Conservation (phyloP, 2,329 filamentous ascomycete species). For the Sclerotinia spermophila region DNA sequence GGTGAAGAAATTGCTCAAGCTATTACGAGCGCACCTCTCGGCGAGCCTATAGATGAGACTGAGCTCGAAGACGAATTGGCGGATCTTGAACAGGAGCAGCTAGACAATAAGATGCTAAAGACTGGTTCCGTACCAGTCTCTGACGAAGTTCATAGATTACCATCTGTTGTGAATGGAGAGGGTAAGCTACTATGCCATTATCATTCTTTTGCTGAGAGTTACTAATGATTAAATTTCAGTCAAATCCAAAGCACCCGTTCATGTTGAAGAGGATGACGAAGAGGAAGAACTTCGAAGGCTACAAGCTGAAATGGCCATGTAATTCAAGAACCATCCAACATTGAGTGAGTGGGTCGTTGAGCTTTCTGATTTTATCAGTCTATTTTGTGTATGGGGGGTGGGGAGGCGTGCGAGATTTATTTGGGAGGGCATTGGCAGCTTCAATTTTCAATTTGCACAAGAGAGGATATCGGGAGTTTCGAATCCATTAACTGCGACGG, state of each 20-base stretch:
- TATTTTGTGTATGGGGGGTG: constrained; percentile 22
- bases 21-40: constrained; percentile 68
- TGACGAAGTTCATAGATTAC: constrained; percentile 74
- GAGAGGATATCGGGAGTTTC: constrained; percentile 21
- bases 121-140: constrained; percentile 80
- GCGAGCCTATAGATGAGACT: constrained; percentile 73
- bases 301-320: constrained; percentile 98
- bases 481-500: constrained; percentile 24
- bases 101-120: constrained; percentile 91
- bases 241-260: constrained; percentile 48
- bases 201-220: neutral
- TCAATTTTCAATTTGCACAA: constrained; percentile 23
- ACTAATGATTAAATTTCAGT: constrained; percentile 39
- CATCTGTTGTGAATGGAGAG: constrained; percentile 69
- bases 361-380: constrained; percentile 25
- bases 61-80: constrained; percentile 86
- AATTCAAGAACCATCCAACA: constrained; percentile 30
- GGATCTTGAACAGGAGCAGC: constrained; percentile 80
- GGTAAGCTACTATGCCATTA: constrained; percentile 54
- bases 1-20: constrained; percentile 89
- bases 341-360: constrained; percentile 21
- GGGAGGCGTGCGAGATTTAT: constrained; percentile 30
- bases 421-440: constrained; percentile 29
- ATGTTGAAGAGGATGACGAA: constrained; percentile 81
- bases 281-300: constrained; percentile 91